A percentile compares a stretch with the other conserved stretches of the same genome.
phyloP scores from a whole-genome alignment of 768 basidiomycete species.

The Phallus indusiatus region DNA sequence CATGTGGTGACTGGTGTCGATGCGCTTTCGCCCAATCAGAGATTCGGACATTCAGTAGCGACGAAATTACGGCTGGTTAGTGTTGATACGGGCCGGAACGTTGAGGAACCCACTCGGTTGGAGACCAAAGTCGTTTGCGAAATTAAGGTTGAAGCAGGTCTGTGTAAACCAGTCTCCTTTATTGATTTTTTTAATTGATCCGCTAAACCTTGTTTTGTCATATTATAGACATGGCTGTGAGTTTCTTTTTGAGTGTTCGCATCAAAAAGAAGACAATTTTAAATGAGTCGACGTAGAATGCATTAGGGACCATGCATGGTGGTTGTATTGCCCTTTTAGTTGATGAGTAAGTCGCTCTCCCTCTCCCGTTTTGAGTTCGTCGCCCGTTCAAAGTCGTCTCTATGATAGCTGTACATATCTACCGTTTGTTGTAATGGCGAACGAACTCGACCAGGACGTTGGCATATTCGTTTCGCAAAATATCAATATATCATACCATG shows the following conservation, averaged over 20 bases:
- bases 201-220: background rate
- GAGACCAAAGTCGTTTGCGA: conserved; percentile 41
- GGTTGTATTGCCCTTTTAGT: conserved; percentile 5
- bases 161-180: background rate
- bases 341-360: background rate
- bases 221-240: conserved; percentile 4
- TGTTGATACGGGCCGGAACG: conserved; percentile 32
- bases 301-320: conserved; percentile 3
- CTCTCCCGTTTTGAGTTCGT: too few relatives aligned
- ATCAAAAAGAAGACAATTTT: background rate
- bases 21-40: background rate
- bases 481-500: conserved; percentile 5
- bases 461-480: conserved; percentile 1
- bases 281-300: background rate
- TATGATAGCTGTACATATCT: conserved; percentile 1
- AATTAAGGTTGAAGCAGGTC: conserved; percentile 34
- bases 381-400: too few relatives aligned
- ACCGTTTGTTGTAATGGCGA: background rate
- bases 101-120: conserved; percentile 32
- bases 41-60: conserved; percentile 8
- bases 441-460: background rate
- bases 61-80: conserved; percentile 28
- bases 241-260: background rate
- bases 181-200: background rate
- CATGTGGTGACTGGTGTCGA: conserved; percentile 3